Evolutionary conservation across 2,329 filamentous ascomycete genomes (phyloP).

Genomic region (Aspergillus eucalypticola): DNA sequence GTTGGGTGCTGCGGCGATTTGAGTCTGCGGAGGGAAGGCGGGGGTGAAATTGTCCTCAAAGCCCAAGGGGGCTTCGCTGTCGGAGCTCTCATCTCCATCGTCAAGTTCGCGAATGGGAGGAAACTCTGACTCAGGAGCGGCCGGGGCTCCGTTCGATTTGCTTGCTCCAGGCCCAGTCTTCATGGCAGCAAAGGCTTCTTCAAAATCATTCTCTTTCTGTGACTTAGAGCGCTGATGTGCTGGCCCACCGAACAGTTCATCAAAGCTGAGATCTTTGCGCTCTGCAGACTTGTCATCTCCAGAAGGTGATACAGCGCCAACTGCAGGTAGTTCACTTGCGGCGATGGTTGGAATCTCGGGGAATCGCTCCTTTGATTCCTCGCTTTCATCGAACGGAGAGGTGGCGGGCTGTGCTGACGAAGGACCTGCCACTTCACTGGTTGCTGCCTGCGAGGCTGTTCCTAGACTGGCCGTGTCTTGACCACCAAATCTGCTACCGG

Average conservation of each 20-base stretch:
- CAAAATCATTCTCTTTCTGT: slow-evolving; percentile 49
- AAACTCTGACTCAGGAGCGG: slow-evolving; percentile 65
- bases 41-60: slow-evolving; percentile 93
- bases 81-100: slow-evolving; percentile 73
- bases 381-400: slow-evolving; percentile 39
- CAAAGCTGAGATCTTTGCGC: slow-evolving; percentile 44
- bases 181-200: slow-evolving; percentile 49
- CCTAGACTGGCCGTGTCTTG: slow-evolving; percentile 49
- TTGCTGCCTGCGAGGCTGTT: slow-evolving; percentile 44
- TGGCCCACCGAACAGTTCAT: slow-evolving; percentile 48
- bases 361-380: slow-evolving; percentile 23
- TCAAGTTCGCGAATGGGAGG: slow-evolving; percentile 89
- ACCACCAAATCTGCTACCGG: slow-evolving; percentile 63
- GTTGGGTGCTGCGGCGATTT: slow-evolving; percentile 29
- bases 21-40: slow-evolving; percentile 47
- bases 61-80: slow-evolving; percentile 63
- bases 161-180: slow-evolving; percentile 52
- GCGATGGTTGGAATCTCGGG: slow-evolving; percentile 21
- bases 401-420: slow-evolving; percentile 17
- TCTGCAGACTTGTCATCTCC: slow-evolving; percentile 25
- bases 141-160: slow-evolving; percentile 31
- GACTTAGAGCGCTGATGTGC: slow-evolving; percentile 47
- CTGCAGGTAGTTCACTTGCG: slow-evolving; percentile 19
- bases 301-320: slow-evolving; percentile 51
- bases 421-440: slow-evolving; percentile 38